A percentile compares a stretch with the other conserved stretches of the same genome.
Conservation (phyloP, 305 asterid genomes). For the Solanum hybrid region DNA sequence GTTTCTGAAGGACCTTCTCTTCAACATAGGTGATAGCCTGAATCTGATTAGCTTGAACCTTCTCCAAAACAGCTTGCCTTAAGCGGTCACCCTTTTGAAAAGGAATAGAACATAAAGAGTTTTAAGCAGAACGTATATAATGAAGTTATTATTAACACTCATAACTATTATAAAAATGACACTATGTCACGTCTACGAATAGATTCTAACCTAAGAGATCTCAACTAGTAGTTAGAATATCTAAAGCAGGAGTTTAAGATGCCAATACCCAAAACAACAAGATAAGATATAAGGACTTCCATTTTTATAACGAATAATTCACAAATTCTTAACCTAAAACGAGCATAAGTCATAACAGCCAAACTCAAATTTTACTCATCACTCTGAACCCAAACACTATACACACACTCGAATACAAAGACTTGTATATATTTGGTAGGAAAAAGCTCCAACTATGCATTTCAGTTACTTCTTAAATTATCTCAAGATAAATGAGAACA, state of each 20-base stretch:
- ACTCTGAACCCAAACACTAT: background rate
- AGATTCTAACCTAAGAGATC: background rate
- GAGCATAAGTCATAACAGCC: background rate
- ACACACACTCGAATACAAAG: background rate
- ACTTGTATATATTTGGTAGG: background rate
- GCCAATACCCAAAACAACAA: background rate
- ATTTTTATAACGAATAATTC: background rate
- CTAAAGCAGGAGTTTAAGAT: background rate
- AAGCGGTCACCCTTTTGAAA: conserved; percentile 67
- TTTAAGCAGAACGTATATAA: background rate
- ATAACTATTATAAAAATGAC: background rate
- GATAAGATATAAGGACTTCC: background rate
- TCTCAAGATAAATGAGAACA: background rate
- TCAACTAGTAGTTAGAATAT: background rate
- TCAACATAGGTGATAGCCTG: conserved; percentile 68
- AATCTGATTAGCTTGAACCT: conserved; percentile 71
- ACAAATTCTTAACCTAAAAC: background rate
- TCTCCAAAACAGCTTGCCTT: conserved; percentile 64
- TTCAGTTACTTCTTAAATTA: background rate
- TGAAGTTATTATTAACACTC: background rate
- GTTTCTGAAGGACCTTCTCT: conserved; percentile 62
- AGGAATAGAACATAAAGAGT: background rate
- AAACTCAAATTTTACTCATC: background rate
- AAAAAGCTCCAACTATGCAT: background rate
- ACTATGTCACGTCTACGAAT: background rate